Conservation (phyloP, 2,329 filamentous ascomycete genomes). For the Xylogone sp. region DNA sequence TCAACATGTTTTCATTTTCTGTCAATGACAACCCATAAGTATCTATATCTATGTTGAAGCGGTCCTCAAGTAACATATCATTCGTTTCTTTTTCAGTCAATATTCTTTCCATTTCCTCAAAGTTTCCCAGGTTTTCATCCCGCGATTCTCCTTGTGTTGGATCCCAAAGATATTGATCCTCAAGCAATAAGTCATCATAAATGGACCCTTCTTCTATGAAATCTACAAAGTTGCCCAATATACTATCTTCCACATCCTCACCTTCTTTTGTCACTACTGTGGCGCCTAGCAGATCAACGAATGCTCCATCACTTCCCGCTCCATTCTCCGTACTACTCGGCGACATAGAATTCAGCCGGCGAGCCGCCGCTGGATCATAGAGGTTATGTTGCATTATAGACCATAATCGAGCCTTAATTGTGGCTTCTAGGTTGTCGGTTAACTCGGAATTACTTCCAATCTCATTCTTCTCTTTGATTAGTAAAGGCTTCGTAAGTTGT, state of each 20-base stretch:
- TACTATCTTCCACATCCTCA: background rate
- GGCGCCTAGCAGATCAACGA: background rate
- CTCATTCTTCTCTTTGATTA: background rate
- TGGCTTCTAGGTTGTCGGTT: background rate
- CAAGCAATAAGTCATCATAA: background rate
- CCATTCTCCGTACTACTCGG: background rate
- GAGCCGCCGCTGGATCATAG: conserved; percentile 5
- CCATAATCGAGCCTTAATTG: conserved; percentile 6
- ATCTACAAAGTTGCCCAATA: background rate
- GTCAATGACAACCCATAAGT: background rate
- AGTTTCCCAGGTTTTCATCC: background rate
- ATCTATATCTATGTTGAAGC: background rate
- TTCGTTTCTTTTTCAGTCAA: conserved; percentile 2
- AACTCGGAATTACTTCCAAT: background rate
- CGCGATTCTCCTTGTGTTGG: background rate
- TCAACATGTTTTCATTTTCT: background rate
- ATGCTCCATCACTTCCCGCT: background rate
- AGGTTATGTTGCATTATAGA: conserved; percentile 5
- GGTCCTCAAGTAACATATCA: background rate
- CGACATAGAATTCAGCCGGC: background rate
- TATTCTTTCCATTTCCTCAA: background rate
- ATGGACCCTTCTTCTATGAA: background rate
- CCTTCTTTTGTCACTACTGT: background rate
- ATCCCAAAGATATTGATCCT: background rate
- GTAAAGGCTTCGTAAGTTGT: conserved; percentile 6